Evolutionary conservation across 2,329 filamentous ascomycete genomes (phyloP).

Genomic region (Botrytis squamosa): DNA sequence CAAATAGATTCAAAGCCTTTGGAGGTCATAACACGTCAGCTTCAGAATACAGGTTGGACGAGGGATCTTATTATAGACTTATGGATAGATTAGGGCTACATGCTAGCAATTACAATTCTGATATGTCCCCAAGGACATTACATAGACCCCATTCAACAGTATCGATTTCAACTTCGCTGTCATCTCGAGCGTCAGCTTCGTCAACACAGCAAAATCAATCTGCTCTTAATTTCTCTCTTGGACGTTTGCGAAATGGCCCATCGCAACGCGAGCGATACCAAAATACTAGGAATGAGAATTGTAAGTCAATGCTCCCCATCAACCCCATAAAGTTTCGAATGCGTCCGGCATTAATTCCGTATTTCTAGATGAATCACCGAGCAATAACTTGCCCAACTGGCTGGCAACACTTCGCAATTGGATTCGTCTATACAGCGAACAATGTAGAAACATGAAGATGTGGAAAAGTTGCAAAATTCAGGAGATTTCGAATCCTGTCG

Average conservation of each 20-base stretch:
- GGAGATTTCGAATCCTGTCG: background rate
- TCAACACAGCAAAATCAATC: background rate
- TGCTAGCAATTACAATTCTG: background rate
- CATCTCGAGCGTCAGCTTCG: background rate
- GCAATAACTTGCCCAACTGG: background rate
- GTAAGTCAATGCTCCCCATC: background rate
- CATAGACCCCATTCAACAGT: background rate
- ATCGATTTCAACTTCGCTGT: background rate
- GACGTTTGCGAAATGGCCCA: background rate
- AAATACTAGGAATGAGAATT: background rate
- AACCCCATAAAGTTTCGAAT: background rate
- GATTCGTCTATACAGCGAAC: background rate
- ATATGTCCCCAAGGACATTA: background rate
- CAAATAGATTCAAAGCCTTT: background rate
- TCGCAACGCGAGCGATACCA: background rate
- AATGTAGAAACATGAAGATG: background rate
- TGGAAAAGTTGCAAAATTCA: background rate
- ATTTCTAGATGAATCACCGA: background rate
- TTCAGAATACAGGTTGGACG: background rate
- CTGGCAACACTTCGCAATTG: background rate
- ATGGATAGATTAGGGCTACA: background rate
- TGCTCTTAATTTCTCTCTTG: background rate
- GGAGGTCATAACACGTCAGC: background rate
- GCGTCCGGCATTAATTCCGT: background rate
- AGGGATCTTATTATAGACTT: slow-evolving; percentile 5